Conservation (phyloP, 352 stramenopile genomes). For the Pilasporangium apinafurcum region DNA sequence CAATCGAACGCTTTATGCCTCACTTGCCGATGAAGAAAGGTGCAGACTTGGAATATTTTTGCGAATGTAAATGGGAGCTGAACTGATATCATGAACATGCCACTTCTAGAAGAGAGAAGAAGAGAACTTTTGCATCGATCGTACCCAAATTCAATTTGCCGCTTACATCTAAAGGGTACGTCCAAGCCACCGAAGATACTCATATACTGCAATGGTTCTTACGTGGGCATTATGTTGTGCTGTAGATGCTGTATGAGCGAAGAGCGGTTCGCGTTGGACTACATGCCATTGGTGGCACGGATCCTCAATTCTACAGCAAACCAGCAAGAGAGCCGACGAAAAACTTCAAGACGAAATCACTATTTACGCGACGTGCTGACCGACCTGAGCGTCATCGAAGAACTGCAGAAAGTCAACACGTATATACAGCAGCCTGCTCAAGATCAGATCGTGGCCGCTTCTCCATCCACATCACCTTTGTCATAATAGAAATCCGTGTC, state of each 20-base stretch:
- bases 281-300: conserved; percentile 60
- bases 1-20: conserved; percentile 20
- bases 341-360: conserved; percentile 60
- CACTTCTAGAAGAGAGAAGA: too few species aligned
- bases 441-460: conserved; percentile 52
- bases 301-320: conserved; percentile 37
- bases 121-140: too few species aligned
- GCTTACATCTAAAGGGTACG: conserved; percentile 32
- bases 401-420: conserved; percentile 40
- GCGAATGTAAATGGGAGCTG: too few species aligned
- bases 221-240: neutral
- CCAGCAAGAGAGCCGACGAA: conserved; percentile 51
- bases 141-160: conserved; percentile 46
- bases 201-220: too few species aligned
- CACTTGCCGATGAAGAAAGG: conserved; percentile 11
- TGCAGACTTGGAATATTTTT: neutral
- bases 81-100: too few species aligned
- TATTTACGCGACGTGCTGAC: conserved; percentile 70
- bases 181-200: too few species aligned
- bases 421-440: conserved; percentile 18
- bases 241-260: conserved; percentile 8
- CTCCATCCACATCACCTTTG: conserved; percentile 22
- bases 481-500: conserved; percentile 3
- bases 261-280: conserved; percentile 50
- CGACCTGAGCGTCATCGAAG: conserved; percentile 63